These are phyloP conservation scores for Salvia miltiorrhiza DNA, from an alignment of 257 asterid species.

Conservation along the genomic window DNA sequence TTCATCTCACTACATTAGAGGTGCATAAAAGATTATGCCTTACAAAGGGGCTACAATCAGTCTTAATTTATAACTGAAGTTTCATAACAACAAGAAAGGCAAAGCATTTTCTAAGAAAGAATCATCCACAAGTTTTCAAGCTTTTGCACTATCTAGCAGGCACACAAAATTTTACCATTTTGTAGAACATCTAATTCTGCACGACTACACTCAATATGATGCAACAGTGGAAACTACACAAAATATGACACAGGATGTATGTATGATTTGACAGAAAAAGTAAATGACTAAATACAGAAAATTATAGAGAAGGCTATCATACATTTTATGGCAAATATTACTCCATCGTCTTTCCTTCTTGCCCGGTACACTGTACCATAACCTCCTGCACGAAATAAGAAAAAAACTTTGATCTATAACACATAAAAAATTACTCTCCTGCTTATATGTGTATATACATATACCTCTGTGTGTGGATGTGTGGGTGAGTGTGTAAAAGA, in stretches of 20 bases:
- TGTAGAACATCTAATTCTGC: not conserved
- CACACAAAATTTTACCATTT: not conserved
- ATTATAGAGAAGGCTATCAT: constrained; percentile 23
- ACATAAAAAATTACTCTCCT: not conserved
- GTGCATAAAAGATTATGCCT: not conserved
- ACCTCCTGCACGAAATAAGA: constrained; percentile 66
- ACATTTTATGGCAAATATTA: constrained; percentile 85
- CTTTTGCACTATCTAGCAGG: constrained; percentile 8
- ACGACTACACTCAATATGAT: not conserved
- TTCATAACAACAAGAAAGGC: not conserved
- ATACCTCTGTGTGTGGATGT: not conserved
- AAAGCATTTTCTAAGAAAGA: not conserved
- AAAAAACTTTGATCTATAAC: constrained; percentile 16
- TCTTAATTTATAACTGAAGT: not conserved
- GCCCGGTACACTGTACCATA: constrained; percentile 96
- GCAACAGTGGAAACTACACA: constrained; percentile 5
- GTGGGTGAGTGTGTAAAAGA: not conserved
- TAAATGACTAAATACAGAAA: constrained; percentile 9
- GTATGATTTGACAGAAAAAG: not conserved
- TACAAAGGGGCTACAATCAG: not conserved
- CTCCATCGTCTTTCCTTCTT: constrained; percentile 76
- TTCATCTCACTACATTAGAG: not conserved
- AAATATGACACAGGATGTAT: not conserved
- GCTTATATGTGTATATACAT: not conserved
- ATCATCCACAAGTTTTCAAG: not conserved